Evolutionary conservation across 192 early-diverging fungal species (phyloP), one percentile per base, ranked within the genome.

Genomic region (Coemansia sp.): DNA sequence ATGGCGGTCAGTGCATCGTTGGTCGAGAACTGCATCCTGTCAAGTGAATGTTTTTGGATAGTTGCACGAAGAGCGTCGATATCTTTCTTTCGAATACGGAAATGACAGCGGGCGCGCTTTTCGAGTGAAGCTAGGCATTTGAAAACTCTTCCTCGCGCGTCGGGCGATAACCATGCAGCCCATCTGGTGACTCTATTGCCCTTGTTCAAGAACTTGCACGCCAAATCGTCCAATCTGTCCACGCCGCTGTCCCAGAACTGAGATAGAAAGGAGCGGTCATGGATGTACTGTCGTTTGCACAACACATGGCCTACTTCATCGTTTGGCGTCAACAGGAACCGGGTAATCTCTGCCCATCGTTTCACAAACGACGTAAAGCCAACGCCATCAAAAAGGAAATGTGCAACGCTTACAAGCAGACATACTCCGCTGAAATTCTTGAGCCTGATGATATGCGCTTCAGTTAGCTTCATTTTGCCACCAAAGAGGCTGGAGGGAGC

Each of bases 301-400:
- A 53, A 14, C 4, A 5, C 17, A 0, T 15, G 3, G 30, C 28
- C 19, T 31, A 3, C n/a, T 9, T 13, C 17, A 4, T n/a, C 14
- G 9, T n/a, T 29, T 1, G 6, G 22, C 0, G 9, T 6, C 2
- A n/a, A 2, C 14, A 30, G 8, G 28, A 8, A 30, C 22, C 17
- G 17, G 50, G 25, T 6, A n/a, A 53, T 9, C 17, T 67, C 61
- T 9, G 60, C 64, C 65, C 71, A 73, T 0, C 56, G 60, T 6
- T 58, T 55, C 28, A 73, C 36, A 67, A 73, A 73, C 2, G 13
- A 7, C 15, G 54, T 55, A 23, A 45, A 62, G 13, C 64, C 71
- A n/a, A 33, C 22, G 0, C 56, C 60, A 25, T 67, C 71, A 2
- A 67, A 56, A 5, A 58, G 37, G 50, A 48, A 63, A 13, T 73